Evolutionary conservation across 805 yeast genomes (phyloP).

Genomic region (Ogataea philodendri): DNA sequence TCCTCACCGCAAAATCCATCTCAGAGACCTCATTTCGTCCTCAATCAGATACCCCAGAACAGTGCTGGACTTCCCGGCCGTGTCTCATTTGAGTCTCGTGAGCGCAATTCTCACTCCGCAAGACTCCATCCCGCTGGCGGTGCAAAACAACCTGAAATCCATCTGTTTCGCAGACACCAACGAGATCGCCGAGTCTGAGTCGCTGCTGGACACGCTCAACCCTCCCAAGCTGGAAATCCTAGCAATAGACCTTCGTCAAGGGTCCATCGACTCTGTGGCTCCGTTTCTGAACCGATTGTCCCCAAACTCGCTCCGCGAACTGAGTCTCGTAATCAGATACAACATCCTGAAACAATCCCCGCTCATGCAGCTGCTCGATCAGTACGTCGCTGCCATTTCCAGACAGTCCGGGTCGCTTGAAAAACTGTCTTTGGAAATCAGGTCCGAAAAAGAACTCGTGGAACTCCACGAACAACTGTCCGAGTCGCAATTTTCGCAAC

Average conservation of each 20-base stretch:
- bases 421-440: conserved; percentile 28
- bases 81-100: conserved; percentile 14
- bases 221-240: conserved; percentile 11
- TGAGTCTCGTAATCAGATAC: conserved; percentile 25
- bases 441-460: conserved; percentile 21
- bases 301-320: conserved; percentile 21
- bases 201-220: conserved; percentile 17
- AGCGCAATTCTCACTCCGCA: conserved; percentile 11
- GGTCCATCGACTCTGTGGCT: conserved; percentile 20
- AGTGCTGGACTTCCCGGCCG: conserved; percentile 2
- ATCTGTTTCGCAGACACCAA: conserved; percentile 19
- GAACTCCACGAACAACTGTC: conserved; percentile 21
- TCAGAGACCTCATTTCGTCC: conserved; percentile 16
- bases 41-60: conserved; percentile 3
- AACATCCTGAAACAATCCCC: conserved; percentile 20
- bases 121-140: conserved; percentile 5
- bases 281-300: conserved; percentile 17
- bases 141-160: conserved; percentile 14
- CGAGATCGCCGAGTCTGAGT: conserved; percentile 14
- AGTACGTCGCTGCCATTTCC: conserved; percentile 18
- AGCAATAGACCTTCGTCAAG: conserved; percentile 26
- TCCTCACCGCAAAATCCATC: conserved; percentile 12
- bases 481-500: conserved; percentile 16
- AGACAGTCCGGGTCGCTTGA: conserved; percentile 19
- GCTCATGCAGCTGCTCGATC: conserved; percentile 17